These are phyloP conservation scores for Sporothrix mexicana DNA, from an alignment of 2,329 filamentous ascomycete genomes.

Conservation along the genomic window DNA sequence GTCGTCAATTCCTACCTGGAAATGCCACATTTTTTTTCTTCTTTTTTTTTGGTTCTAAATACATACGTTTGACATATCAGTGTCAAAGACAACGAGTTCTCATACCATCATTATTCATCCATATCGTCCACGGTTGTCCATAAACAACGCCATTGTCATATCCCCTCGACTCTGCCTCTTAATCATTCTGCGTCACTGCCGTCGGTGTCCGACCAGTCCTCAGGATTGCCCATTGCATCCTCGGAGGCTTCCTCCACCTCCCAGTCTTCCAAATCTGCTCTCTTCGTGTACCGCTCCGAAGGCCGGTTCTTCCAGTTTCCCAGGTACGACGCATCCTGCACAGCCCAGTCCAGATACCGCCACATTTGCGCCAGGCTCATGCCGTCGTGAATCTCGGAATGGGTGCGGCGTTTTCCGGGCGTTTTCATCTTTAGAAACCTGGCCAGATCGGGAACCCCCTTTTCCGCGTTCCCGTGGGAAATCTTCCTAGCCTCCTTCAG, in stretches of 20 bases:
- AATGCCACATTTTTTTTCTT: too few relatives aligned
- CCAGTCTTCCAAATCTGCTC: too few relatives aligned
- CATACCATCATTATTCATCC: too few relatives aligned
- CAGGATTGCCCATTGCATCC: too few relatives aligned
- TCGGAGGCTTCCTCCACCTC: too few relatives aligned
- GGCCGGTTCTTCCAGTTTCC: conserved; percentile 35
- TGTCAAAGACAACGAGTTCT: too few relatives aligned
- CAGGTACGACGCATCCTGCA: conserved; percentile 38
- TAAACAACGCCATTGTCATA: too few relatives aligned
- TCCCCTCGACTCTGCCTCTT: too few relatives aligned
- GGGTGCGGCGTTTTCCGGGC: conserved; percentile 6
- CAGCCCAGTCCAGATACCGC: conserved; percentile 37
- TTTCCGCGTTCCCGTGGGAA: conserved; percentile 18
- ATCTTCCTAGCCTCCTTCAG: conserved; percentile 37
- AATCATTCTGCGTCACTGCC: neutral
- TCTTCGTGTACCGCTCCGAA: conserved; percentile 6
- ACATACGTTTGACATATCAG: too few relatives aligned
- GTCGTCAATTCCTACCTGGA: too few relatives aligned
- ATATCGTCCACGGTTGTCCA: too few relatives aligned
- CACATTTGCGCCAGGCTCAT: conserved; percentile 36
- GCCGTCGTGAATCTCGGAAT: conserved; percentile 31
- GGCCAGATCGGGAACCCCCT: conserved; percentile 8
- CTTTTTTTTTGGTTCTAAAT: too few relatives aligned
- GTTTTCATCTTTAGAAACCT: conserved; percentile 2
- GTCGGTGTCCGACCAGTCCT: neutral